These are phyloP conservation scores for Phlegmacium glaucopus DNA, from an alignment of 768 basidiomycete genomes.

Conservation along the genomic window DNA sequence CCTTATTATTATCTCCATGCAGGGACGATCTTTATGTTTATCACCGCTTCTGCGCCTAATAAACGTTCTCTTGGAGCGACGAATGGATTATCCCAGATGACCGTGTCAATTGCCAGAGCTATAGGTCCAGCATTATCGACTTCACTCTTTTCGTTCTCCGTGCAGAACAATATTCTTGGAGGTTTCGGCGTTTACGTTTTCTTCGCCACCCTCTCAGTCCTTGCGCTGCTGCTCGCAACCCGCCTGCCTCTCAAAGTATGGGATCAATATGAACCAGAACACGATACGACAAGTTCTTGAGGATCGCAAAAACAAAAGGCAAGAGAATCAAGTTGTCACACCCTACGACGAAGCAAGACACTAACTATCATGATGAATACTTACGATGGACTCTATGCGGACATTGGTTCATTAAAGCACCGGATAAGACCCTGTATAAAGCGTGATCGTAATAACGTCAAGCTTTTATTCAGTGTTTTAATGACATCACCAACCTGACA, in stretches of 20 bases:
- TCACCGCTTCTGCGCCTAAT: conserved; percentile 48
- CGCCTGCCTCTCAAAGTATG: conserved; percentile 36
- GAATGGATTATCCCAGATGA: conserved; percentile 47
- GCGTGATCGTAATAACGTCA: too few species aligned
- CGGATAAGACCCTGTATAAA: too few species aligned
- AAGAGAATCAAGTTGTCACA: neutral
- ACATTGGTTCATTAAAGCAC: too few species aligned
- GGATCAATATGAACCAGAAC: conserved; percentile 9
- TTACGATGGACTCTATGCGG: too few species aligned
- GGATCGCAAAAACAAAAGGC: neutral
- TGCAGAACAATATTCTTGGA: conserved; percentile 41
- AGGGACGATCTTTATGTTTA: conserved; percentile 50
- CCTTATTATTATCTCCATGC: neutral
- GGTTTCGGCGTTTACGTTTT: conserved; percentile 45
- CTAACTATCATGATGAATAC: too few species aligned
- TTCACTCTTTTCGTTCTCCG: conserved; percentile 52
- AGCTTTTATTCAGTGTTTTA: too few species aligned
- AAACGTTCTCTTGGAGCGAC: conserved; percentile 47
- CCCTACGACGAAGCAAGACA: neutral
- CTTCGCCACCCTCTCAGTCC: conserved; percentile 28
- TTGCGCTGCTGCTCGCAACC: conserved; percentile 28
- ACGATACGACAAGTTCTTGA: neutral
- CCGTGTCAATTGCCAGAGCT: conserved; percentile 41
- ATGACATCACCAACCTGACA: too few species aligned
- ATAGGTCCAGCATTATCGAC: conserved; percentile 47